These are phyloP conservation scores for Populus simonii DNA, from an alignment of 345 rosid genomes.

Conservation along the genomic window DNA sequence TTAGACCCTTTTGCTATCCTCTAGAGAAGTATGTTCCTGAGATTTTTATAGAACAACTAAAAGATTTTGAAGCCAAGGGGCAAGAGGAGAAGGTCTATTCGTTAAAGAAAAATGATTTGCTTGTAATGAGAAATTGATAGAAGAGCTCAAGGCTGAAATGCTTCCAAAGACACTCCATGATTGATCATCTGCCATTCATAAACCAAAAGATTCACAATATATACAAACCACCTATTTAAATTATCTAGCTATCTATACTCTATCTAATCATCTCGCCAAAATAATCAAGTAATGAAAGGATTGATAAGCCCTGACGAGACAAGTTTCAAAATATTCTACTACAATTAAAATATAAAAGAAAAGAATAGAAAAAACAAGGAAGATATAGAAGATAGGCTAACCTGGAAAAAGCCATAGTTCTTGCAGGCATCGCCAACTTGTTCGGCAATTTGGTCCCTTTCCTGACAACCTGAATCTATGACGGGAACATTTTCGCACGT, in stretches of 20 bases:
- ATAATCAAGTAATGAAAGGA: too few relatives aligned
- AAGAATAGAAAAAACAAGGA: not conserved
- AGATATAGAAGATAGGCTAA: not conserved
- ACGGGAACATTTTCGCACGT: conserved; percentile 55
- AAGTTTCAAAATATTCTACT: too few relatives aligned
- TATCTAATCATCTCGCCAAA: not conserved
- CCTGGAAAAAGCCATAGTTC: conserved; percentile 73
- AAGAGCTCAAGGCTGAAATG: not conserved
- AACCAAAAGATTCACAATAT: not conserved
- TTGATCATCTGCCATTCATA: conserved; percentile 47
- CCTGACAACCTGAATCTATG: conserved; percentile 52
- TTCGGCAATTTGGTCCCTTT: conserved; percentile 39
- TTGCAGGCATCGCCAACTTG: conserved; percentile 54
- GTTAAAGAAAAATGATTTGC: too few relatives aligned
- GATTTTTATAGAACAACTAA: too few relatives aligned
- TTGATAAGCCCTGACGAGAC: too few relatives aligned
- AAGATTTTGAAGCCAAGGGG: too few relatives aligned
- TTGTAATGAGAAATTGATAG: too few relatives aligned
- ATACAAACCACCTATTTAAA: too few relatives aligned
- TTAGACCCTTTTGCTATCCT: not conserved
- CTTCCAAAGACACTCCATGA: conserved; percentile 49
- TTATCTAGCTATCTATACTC: not conserved
- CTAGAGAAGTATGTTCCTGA: too few relatives aligned
- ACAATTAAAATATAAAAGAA: too few relatives aligned
- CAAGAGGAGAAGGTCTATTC: too few relatives aligned